These are phyloP conservation scores for Pseudoturritis turrita DNA, from an alignment of 345 rosid species.

Conservation along the genomic window DNA sequence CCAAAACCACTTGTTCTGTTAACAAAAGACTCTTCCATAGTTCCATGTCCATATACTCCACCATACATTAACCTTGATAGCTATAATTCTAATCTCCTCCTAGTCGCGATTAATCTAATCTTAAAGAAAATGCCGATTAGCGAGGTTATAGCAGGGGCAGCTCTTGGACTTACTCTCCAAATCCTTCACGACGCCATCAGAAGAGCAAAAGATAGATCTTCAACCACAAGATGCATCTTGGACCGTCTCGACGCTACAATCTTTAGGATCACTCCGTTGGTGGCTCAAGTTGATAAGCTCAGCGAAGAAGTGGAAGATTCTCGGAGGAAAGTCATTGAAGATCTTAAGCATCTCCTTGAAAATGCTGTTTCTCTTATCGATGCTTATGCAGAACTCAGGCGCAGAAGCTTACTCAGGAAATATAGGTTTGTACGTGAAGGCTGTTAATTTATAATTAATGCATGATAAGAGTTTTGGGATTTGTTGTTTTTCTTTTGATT, in stretches of 20 bases:
- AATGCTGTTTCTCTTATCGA: background rate
- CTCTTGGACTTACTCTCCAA: background rate
- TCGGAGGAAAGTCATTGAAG: background rate
- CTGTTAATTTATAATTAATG: background rate
- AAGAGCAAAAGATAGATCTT: conserved; percentile 10
- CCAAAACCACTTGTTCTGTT: background rate
- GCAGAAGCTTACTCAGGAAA: conserved; percentile 18
- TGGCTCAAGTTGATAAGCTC: background rate
- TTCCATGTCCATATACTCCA: too few species aligned
- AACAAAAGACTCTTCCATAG: background rate
- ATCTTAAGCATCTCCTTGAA: conserved; percentile 6
- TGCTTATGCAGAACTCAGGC: conserved; percentile 12
- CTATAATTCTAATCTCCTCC: background rate
- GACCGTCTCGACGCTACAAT: conserved; percentile 15
- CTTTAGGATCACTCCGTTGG: conserved; percentile 10
- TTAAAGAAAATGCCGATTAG: background rate
- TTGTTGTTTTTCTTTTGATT: too few species aligned
- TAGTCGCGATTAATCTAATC: background rate
- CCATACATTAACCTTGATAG: background rate
- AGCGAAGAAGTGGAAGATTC: conserved; percentile 8
- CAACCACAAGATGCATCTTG: conserved; percentile 4
- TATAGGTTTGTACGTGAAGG: background rate
- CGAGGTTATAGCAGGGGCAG: conserved; percentile 1
- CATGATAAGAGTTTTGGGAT: too few species aligned
- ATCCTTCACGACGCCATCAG: background rate